These are phyloP conservation scores for Priceomyces carsonii DNA, from an alignment of 805 yeast species.

Conservation along the genomic window DNA sequence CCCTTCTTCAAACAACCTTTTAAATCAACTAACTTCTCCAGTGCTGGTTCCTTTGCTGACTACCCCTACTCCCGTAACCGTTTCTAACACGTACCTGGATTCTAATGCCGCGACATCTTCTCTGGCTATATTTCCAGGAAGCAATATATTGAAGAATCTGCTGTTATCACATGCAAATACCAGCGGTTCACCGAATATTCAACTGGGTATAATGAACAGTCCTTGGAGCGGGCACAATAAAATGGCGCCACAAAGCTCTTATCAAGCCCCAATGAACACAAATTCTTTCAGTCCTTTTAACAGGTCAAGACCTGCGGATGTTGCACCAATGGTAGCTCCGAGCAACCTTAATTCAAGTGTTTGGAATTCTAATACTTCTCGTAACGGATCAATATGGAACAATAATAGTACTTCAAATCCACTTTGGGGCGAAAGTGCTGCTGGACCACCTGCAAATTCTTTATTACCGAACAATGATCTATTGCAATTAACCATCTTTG, in stretches of 20 bases:
- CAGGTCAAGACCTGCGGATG: conserved; percentile 7
- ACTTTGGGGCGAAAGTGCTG: conserved; percentile 9
- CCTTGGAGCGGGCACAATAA: conserved; percentile 6
- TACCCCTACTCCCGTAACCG: no score
- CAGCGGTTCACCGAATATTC: background rate
- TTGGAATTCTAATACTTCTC: conserved; percentile 16
- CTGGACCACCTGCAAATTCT: conserved; percentile 1
- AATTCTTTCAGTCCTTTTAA: conserved; percentile 8
- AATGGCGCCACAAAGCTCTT: conserved; percentile 1
- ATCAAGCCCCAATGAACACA: background rate
- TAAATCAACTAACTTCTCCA: no score
- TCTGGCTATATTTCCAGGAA: no score
- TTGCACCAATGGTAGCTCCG: conserved; percentile 1
- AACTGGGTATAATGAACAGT: conserved; percentile 2
- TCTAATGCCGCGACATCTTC: no score
- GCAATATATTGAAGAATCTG: no score
- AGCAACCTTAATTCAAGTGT: conserved; percentile 9
- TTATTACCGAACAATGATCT: conserved; percentile 25
- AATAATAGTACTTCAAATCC: conserved; percentile 10
- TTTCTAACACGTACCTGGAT: no score
- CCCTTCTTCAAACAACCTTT: no score
- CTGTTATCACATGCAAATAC: background rate
- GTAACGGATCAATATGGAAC: conserved; percentile 36
- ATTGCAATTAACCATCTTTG: conserved; percentile 44
- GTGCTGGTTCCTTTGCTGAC: no score